phyloP scores from a whole-genome alignment of 2,329 filamentous ascomycete species.

The Xylaria sp. region DNA sequence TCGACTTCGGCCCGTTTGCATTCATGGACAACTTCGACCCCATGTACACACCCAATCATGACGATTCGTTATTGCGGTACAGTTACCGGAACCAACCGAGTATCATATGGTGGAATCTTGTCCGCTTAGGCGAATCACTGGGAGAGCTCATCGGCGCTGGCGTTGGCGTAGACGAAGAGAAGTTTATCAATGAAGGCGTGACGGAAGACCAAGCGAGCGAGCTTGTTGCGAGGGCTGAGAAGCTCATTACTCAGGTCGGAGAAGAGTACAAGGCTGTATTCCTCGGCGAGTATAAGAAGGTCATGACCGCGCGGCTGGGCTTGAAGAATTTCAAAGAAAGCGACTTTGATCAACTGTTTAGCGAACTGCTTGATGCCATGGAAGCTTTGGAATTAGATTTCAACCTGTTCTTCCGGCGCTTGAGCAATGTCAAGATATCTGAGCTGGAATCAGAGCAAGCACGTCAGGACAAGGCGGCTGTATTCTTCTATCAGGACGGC shows the following conservation, averaged over 20 bases:
- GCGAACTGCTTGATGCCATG: constrained; percentile 82
- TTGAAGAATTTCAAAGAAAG: constrained; percentile 74
- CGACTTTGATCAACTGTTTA: constrained; percentile 85
- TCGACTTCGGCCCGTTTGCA: constrained; percentile 96
- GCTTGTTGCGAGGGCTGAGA: constrained; percentile 84
- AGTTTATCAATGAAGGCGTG: constrained; percentile 79
- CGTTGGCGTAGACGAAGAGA: constrained; percentile 73
- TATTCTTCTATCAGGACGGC: constrained; percentile 85
- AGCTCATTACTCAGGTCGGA: constrained; percentile 80
- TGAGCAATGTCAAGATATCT: constrained; percentile 71
- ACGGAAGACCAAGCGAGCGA: constrained; percentile 72
- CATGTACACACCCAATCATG: constrained; percentile 94
- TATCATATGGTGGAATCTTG: constrained; percentile 98
- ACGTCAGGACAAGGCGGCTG: constrained; percentile 70
- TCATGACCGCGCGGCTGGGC: constrained; percentile 85
- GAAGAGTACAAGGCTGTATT: constrained; percentile 93
- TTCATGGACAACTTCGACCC: constrained; percentile 99
- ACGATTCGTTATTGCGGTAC: constrained; percentile 88
- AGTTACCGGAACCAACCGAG: constrained; percentile 93
- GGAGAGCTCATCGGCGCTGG: constrained; percentile 90
- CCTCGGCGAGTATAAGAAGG: constrained; percentile 84
- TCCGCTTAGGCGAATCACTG: constrained; percentile 87
- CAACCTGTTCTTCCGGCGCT: constrained; percentile 88
- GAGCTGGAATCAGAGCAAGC: constrained; percentile 73
- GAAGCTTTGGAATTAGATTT: constrained; percentile 89